Evolutionary conservation across 169 alveolate genomes (phyloP).

Genomic region (Perkinsus marinus): DNA sequence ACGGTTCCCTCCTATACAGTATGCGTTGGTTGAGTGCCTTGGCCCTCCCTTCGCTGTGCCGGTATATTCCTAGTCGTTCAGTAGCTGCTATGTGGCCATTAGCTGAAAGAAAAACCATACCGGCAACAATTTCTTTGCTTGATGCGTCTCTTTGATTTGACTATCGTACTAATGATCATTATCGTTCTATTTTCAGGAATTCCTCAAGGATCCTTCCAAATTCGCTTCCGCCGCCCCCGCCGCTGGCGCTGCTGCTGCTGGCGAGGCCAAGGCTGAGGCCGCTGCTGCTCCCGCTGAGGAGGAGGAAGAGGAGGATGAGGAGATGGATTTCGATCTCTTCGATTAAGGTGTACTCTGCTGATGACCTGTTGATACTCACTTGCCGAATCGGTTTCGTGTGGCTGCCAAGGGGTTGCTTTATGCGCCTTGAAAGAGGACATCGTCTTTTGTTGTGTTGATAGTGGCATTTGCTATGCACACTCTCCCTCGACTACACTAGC

Average conservation of each 20-base stretch:
- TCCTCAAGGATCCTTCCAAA: constrained; percentile 78
- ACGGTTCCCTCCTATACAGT: not conserved
- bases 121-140: not conserved
- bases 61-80: not conserved
- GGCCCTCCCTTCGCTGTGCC: not conserved
- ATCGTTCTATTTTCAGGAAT: constrained; percentile 31
- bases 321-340: constrained; percentile 80
- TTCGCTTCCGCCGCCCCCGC: constrained; percentile 66
- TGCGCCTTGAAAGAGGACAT: not conserved
- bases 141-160: no score
- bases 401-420: not conserved
- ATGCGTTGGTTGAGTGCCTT: not conserved
- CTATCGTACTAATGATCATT: no score
- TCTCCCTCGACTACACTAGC: not conserved
- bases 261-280: constrained; percentile 46
- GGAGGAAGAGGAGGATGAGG: constrained; percentile 88
- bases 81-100: not conserved
- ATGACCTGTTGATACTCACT: not conserved
- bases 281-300: constrained; percentile 59
- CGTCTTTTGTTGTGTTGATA: not conserved
- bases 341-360: constrained; percentile 32
- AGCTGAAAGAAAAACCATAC: not conserved
- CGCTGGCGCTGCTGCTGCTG: constrained; percentile 55
- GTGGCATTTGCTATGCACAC: not conserved
- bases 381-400: not conserved